phyloP scores from a whole-genome alignment of 208 protist species.

The Endotrypanum monterogeii region DNA sequence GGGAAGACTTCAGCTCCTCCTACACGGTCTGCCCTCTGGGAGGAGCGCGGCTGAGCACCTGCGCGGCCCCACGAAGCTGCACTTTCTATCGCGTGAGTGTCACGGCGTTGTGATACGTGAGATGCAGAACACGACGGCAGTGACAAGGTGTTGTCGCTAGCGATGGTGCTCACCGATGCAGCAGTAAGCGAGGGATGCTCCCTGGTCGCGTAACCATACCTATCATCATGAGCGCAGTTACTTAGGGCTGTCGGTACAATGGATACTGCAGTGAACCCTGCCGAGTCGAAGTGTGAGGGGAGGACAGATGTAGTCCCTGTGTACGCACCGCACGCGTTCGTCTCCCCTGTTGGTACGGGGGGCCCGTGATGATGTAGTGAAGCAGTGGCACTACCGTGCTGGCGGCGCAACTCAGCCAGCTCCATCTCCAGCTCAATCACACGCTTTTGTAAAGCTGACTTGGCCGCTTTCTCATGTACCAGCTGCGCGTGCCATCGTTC shows the following conservation, averaged over 20 bases:
- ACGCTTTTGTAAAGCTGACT: constrained; percentile 17
- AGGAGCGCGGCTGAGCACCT: background rate
- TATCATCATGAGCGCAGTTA: background rate
- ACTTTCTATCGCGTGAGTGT: background rate
- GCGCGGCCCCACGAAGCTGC: background rate
- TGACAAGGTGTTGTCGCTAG: constrained; percentile 20
- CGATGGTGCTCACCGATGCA: constrained; percentile 23
- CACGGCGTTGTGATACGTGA: background rate
- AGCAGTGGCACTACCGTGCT: background rate
- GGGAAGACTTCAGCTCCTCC: background rate
- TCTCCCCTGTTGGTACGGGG: background rate
- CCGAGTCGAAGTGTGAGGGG: background rate
- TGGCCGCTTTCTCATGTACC: constrained; percentile 16
- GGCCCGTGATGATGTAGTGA: background rate
- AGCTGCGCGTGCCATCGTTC: constrained; percentile 24
- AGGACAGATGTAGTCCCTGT: background rate
- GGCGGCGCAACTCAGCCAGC: constrained; percentile 15
- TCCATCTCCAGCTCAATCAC: constrained; percentile 26
- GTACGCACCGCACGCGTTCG: background rate
- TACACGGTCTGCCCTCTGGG: background rate
- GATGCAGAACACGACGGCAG: constrained; percentile 11
- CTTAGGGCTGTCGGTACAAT: background rate
- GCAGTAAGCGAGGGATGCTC: constrained; percentile 9
- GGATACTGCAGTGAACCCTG: background rate
- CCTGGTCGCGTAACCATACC: background rate